Evolutionary conservation across 371 early-diverging fungal species (phyloP).

Genomic region (Quaeritorhiza haematococci): DNA sequence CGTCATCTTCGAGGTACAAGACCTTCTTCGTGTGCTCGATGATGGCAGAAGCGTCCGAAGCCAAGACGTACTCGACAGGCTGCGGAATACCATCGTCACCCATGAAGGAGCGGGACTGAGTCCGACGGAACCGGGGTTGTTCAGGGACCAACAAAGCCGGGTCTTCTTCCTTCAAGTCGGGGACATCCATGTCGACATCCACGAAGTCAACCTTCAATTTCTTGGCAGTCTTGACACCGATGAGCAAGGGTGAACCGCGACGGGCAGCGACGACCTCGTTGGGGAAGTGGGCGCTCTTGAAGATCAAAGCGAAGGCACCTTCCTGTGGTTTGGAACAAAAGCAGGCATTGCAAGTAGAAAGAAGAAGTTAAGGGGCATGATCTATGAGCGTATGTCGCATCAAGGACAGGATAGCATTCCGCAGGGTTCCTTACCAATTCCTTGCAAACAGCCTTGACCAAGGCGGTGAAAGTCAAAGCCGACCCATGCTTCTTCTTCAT

Average conservation of each 20-base stretch:
- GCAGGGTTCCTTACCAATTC: slow-evolving; percentile 30
- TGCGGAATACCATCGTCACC: slow-evolving; percentile 87
- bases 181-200: slow-evolving; percentile 54
- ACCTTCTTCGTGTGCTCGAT: slow-evolving; percentile 99
- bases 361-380: slow-evolving; percentile 10
- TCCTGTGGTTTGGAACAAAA: slow-evolving; percentile 32
- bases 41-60: slow-evolving; percentile 97
- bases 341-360: slow-evolving; percentile 3
- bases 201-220: slow-evolving; percentile 75
- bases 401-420: neutral
- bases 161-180: slow-evolving; percentile 29
- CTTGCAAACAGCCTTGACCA: slow-evolving; percentile 49
- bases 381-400: too few species aligned
- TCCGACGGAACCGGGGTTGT: slow-evolving; percentile 71
- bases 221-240: slow-evolving; percentile 62
- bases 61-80: slow-evolving; percentile 96
- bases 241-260: slow-evolving; percentile 60
- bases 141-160: slow-evolving; percentile 34
- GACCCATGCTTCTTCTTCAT: slow-evolving; percentile 37
- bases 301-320: slow-evolving; percentile 67
- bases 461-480: slow-evolving; percentile 31
- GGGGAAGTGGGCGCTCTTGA: slow-evolving; percentile 58
- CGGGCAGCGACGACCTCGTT: slow-evolving; percentile 65
- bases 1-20: slow-evolving; percentile 97
- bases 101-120: slow-evolving; percentile 91